These are phyloP conservation scores for Groenewaldozyma auringiensis DNA, from an alignment of 1,139 yeast species.

Conservation along the genomic window DNA sequence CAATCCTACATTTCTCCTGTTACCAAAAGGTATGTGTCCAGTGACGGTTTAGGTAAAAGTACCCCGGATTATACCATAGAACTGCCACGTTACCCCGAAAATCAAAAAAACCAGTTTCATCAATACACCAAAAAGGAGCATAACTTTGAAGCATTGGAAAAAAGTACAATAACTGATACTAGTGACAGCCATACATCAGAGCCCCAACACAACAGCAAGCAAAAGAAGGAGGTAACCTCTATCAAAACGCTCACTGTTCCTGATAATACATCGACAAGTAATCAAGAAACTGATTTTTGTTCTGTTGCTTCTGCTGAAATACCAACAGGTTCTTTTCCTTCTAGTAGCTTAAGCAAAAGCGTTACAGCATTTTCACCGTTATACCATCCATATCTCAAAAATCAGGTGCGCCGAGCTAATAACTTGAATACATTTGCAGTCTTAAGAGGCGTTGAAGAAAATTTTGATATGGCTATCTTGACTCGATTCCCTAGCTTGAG, in stretches of 20 bases:
- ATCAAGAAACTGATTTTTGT: neutral
- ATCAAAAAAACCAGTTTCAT: too few species aligned
- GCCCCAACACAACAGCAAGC: too few species aligned
- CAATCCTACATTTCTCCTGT: neutral
- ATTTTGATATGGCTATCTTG: neutral
- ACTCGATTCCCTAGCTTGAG: neutral
- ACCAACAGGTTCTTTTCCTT: neutral
- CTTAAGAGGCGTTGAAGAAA: neutral
- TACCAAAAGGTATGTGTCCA: neutral
- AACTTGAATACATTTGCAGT: neutral
- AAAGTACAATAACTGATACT: neutral
- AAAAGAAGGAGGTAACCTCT: too few species aligned
- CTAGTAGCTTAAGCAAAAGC: neutral
- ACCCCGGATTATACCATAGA: neutral
- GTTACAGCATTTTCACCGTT: neutral
- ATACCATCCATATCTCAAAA: neutral
- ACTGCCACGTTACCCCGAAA: too few species aligned
- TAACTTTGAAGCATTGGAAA: neutral
- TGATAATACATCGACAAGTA: neutral
- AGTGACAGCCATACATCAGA: too few species aligned
- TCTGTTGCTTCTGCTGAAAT: too few species aligned
- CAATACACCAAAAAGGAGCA: neutral
- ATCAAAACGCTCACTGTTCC: too few species aligned
- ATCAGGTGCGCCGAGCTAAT: neutral
- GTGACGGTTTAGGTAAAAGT: neutral